Conservation (phyloP, 352 stramenopile species). For the Phytophthora europaea region DNA sequence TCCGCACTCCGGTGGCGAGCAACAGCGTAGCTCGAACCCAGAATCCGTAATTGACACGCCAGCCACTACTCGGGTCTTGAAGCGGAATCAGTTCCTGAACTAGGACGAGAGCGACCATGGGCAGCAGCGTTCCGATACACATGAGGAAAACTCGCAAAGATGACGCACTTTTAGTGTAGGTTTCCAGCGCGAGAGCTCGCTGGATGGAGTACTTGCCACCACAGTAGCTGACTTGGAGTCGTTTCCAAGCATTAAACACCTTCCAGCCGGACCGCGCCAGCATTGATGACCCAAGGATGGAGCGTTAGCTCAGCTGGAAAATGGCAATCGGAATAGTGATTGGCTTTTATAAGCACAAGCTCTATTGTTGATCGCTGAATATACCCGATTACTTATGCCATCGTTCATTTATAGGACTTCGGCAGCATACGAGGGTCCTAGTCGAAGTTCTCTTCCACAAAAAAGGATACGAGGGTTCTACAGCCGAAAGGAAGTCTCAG, state of each 20-base stretch:
- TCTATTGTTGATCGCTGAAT: background rate
- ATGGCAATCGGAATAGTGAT: background rate
- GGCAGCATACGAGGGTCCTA: no score
- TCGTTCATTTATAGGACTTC: no score
- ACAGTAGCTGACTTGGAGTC: slow-evolving; percentile 19
- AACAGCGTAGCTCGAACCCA: slow-evolving; percentile 19
- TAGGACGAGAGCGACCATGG: slow-evolving; percentile 6
- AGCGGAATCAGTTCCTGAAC: slow-evolving; percentile 15
- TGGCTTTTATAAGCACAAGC: background rate
- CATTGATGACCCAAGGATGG: background rate
- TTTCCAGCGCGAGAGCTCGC: slow-evolving; percentile 18
- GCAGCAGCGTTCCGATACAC: slow-evolving; percentile 4
- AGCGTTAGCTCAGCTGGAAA: background rate
- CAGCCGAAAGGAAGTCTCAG: background rate
- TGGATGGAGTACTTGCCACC: slow-evolving; percentile 18
- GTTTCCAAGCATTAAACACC: slow-evolving; percentile 4
- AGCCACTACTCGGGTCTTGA: slow-evolving; percentile 15
- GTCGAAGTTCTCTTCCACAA: no score
- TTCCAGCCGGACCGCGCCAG: background rate
- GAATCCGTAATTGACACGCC: slow-evolving; percentile 20
- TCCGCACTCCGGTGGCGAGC: background rate
- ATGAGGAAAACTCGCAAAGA: background rate
- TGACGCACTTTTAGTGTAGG: background rate
- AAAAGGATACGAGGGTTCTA: background rate
- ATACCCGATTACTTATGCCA: no score